A percentile compares a stretch with the other conserved stretches of the same genome.
phyloP scores from a whole-genome alignment of 1,284 basidiomycete species.

The Ceratobasidium sp. region DNA sequence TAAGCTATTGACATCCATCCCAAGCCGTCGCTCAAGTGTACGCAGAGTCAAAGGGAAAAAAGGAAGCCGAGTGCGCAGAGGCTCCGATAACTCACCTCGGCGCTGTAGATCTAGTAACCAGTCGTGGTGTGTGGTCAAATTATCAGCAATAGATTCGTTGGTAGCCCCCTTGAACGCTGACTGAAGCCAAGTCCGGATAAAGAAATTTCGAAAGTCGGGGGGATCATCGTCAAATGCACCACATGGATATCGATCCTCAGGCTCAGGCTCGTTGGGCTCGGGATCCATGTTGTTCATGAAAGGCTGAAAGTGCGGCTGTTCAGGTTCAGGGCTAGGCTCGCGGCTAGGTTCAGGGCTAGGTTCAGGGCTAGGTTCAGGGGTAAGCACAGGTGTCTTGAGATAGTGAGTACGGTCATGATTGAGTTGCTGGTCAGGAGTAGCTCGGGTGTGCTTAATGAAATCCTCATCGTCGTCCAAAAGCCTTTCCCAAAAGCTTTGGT shows the following conservation, averaged over 20 bases:
- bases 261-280: neutral
- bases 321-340: neutral
- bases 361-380: neutral
- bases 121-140: neutral
- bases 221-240: neutral
- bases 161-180: constrained; percentile 6
- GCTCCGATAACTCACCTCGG: neutral
- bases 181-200: neutral
- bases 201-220: constrained; percentile 16
- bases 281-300: neutral
- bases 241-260: neutral
- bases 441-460: neutral
- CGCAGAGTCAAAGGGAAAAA: constrained; percentile 11
- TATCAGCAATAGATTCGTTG: neutral
- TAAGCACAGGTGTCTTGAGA: neutral
- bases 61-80: neutral
- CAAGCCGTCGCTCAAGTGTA: neutral
- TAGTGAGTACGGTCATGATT: neutral
- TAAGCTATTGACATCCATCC: neutral
- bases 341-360: neutral
- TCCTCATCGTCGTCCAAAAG: constrained; percentile 6
- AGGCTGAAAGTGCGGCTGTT: neutral
- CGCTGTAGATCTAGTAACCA: neutral
- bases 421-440: neutral
- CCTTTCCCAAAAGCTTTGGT: neutral